A percentile compares a stretch with the other conserved stretches of the same genome.
These are phyloP conservation scores for Paraleonurus japonicus DNA, from an alignment of 257 asterid genomes.

Conservation along the genomic window DNA sequence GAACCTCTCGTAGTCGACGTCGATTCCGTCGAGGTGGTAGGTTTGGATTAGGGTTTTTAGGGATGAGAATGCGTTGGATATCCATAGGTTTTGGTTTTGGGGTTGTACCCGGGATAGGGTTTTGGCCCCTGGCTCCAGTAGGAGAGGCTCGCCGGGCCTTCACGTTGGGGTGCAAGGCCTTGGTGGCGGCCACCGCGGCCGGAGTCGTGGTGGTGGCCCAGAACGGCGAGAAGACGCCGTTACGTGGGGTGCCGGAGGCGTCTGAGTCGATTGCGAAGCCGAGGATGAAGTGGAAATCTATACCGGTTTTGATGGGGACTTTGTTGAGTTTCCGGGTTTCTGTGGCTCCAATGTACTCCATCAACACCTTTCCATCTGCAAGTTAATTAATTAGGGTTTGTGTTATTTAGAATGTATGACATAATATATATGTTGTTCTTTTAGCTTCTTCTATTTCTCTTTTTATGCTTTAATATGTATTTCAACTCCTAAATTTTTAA, in stretches of 20 bases:
- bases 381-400: too few species aligned
- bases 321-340: slow-evolving; percentile 35
- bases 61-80: slow-evolving; percentile 60
- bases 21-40: slow-evolving; percentile 65
- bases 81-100: slow-evolving; percentile 38
- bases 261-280: slow-evolving; percentile 74
- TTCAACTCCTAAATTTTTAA: too few species aligned
- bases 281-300: slow-evolving; percentile 67
- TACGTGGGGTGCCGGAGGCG: slow-evolving; percentile 47
- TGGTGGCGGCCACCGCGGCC: slow-evolving; percentile 41
- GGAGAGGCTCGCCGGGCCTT: slow-evolving; percentile 74
- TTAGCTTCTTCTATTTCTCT: too few species aligned
- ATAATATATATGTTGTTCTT: too few species aligned
- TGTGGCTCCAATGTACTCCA: slow-evolving; percentile 86
- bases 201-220: slow-evolving; percentile 62
- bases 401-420: too few species aligned
- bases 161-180: slow-evolving; percentile 53
- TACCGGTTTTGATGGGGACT: slow-evolving; percentile 49
- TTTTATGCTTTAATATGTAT: too few species aligned
- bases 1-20: slow-evolving; percentile 63
- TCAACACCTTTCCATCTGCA: slow-evolving; percentile 67
- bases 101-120: slow-evolving; percentile 60
- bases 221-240: slow-evolving; percentile 61
- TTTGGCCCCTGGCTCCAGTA: slow-evolving; percentile 62
- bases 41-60: slow-evolving; percentile 42